phyloP scores from a whole-genome alignment of 306 rosid genomes.

The Prunus mongolica region DNA sequence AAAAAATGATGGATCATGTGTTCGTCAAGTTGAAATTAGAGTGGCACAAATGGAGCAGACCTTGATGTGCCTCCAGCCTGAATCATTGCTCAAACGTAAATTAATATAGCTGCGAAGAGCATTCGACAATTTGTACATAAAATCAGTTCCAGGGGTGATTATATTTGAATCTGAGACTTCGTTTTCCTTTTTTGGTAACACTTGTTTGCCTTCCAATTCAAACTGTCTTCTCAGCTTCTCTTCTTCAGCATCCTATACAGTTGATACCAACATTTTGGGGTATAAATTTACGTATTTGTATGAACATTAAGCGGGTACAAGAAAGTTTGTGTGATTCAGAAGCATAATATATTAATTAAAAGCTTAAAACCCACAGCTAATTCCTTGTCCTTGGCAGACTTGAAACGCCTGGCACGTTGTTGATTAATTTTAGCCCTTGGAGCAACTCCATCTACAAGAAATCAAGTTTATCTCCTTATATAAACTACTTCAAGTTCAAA shows the following conservation, averaged over 20 bases:
- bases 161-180: slow-evolving; percentile 41
- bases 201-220: slow-evolving; percentile 47
- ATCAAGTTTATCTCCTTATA: too few relatives aligned
- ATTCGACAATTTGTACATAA: slow-evolving; percentile 45
- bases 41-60: slow-evolving; percentile 14
- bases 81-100: slow-evolving; percentile 20
- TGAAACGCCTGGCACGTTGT: slow-evolving; percentile 41
- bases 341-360: not conserved
- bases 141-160: slow-evolving; percentile 61
- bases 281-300: not conserved
- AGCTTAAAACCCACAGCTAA: slow-evolving; percentile 19
- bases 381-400: slow-evolving; percentile 25
- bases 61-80: slow-evolving; percentile 39
- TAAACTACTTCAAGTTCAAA: not conserved
- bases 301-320: too few relatives aligned
- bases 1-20: not conserved
- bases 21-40: not conserved
- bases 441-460: slow-evolving; percentile 51
- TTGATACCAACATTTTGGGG: not conserved
- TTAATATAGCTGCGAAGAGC: slow-evolving; percentile 34
- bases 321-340: not conserved
- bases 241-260: slow-evolving; percentile 45
- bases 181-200: slow-evolving; percentile 34
- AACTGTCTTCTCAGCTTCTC: slow-evolving; percentile 22
- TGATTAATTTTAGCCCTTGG: slow-evolving; percentile 73